phyloP scores from a whole-genome alignment of 148 eudicot species.

The Rhododendron williamsianum region DNA sequence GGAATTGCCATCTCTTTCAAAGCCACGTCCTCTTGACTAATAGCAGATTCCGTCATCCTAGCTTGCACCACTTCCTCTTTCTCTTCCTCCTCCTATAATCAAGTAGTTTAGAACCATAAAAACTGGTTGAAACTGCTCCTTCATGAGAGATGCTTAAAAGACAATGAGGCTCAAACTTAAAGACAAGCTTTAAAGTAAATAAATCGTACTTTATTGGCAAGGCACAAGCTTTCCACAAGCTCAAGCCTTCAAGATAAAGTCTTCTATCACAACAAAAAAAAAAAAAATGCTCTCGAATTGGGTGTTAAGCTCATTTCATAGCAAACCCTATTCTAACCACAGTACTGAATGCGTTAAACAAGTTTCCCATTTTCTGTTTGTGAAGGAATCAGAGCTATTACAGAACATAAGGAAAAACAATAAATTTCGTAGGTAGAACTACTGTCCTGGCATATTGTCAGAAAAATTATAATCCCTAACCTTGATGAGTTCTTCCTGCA shows the following conservation, averaged over 20 bases:
- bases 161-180: neutral
- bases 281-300: neutral
- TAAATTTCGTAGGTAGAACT: neutral
- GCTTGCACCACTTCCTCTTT: slow-evolving; percentile 61
- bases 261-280: neutral
- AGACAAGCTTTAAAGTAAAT: neutral
- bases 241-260: neutral
- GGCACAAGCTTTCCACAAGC: neutral
- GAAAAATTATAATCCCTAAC: slow-evolving; percentile 23
- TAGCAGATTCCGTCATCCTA: slow-evolving; percentile 39
- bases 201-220: neutral
- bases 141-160: neutral
- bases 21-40: slow-evolving; percentile 46
- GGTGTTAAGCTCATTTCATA: neutral
- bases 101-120: slow-evolving; percentile 4
- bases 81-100: slow-evolving; percentile 62
- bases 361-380: neutral
- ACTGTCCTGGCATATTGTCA: neutral
- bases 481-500: slow-evolving; percentile 90
- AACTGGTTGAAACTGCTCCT: neutral
- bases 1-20: slow-evolving; percentile 60
- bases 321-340: neutral
- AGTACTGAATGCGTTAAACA: neutral
- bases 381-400: neutral
- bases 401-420: neutral